Percentiles rank a stretch among this genome's conserved stretches.
Evolutionary conservation across 352 stramenopile genomes (phyloP).

Genomic region (Thraustochytrium sp.): DNA sequence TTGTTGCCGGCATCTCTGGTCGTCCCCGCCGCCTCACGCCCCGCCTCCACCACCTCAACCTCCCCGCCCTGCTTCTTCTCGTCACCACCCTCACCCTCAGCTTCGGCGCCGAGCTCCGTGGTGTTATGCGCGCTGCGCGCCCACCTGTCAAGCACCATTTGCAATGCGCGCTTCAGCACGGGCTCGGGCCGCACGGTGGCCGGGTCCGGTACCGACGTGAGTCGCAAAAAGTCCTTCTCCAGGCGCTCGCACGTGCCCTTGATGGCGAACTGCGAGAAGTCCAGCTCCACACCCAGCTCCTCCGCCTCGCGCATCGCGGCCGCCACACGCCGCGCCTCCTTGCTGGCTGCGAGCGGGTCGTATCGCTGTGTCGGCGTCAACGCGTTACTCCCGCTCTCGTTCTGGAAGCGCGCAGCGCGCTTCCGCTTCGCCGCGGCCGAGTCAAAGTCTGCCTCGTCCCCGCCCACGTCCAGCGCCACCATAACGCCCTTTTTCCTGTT

Average conservation of each 20-base stretch:
- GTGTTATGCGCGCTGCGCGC: conserved; percentile 38
- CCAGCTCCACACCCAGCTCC: conserved; percentile 1
- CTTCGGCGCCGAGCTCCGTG: not conserved
- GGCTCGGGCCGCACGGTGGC: conserved; percentile 86
- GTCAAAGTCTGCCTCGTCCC: no score
- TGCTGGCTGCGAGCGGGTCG: not conserved
- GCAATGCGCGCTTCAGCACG: conserved; percentile 78
- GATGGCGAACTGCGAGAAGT: conserved; percentile 19
- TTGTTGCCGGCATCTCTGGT: no score
- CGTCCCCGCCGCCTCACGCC: not conserved
- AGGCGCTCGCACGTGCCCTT: conserved; percentile 82
- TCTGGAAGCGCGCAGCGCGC: not conserved
- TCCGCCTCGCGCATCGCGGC: not conserved
- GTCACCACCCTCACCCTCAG: not conserved
- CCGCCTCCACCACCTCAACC: no score
- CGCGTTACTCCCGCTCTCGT: not conserved
- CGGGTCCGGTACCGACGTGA: conserved; percentile 88
- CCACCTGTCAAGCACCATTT: conserved; percentile 77
- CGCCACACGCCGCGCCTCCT: not conserved
- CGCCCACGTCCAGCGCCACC: not conserved
- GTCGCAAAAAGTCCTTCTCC: conserved; percentile 96
- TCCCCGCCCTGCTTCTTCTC: no score
- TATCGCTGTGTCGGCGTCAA: not conserved
- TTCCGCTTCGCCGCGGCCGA: no score
- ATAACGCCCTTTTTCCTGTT: not conserved